Percentiles rank a stretch among this genome's conserved stretches.
phyloP scores from a whole-genome alignment of 768 basidiomycete genomes.

The Neoboletus magnificus region DNA sequence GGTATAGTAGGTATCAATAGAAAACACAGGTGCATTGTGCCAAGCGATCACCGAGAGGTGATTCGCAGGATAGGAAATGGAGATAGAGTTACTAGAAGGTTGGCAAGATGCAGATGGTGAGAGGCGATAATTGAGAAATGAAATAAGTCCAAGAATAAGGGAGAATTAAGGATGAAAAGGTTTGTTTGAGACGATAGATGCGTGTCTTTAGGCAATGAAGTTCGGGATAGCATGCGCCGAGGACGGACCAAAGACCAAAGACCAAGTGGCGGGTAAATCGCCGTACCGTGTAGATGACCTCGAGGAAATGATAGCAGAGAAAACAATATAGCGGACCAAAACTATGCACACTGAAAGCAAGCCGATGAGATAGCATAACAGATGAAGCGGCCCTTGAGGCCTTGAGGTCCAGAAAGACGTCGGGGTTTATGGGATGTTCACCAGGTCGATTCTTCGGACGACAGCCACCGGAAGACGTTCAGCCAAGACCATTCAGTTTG shows the following conservation, averaged over 20 bases:
- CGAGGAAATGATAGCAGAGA: constrained; percentile 7
- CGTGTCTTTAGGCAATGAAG: background rate
- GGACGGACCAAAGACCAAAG: background rate
- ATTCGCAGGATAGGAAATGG: background rate
- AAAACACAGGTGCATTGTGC: background rate
- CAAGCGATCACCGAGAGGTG: background rate
- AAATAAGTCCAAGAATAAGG: constrained; percentile 19
- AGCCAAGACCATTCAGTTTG: background rate
- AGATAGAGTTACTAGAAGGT: background rate
- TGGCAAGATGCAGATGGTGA: background rate
- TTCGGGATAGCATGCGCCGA: background rate
- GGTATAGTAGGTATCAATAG: constrained; percentile 3
- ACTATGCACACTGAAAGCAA: constrained; percentile 27
- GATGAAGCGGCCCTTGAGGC: background rate
- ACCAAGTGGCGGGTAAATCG: background rate
- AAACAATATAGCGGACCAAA: constrained; percentile 8
- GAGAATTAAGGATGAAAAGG: background rate
- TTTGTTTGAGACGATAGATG: background rate
- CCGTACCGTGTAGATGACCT: background rate
- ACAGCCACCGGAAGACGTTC: too few relatives aligned
- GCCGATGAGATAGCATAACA: constrained; percentile 10
- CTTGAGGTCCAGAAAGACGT: constrained; percentile 5
- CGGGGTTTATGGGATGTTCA: too few relatives aligned
- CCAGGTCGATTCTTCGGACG: background rate
- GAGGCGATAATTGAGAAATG: constrained; percentile 13